phyloP scores from a whole-genome alignment of 164 flowering plant genomes.

The Stephania japonica region DNA sequence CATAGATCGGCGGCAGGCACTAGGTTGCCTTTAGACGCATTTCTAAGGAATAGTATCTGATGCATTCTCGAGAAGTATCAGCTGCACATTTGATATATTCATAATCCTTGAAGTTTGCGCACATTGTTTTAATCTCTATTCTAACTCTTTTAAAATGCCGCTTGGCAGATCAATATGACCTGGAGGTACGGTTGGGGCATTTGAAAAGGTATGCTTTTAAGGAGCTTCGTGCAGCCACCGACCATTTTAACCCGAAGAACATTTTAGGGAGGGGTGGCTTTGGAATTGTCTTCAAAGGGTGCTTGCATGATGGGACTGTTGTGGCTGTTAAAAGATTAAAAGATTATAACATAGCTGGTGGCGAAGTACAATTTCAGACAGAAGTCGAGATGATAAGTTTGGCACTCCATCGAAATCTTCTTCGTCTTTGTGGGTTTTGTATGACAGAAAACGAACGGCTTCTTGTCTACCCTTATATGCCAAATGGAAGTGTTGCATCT shows the following conservation, averaged over 20 bases:
- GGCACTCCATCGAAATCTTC: constrained; percentile 86
- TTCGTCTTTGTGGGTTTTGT: constrained; percentile 72
- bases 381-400: constrained; percentile 80
- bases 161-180: constrained; percentile 68
- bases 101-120: background rate
- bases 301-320: constrained; percentile 56
- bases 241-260: constrained; percentile 65
- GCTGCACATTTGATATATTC: background rate
- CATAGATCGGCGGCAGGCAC: background rate
- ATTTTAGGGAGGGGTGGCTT: constrained; percentile 78
- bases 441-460: constrained; percentile 59
- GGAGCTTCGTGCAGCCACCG: constrained; percentile 74
- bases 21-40: background rate
- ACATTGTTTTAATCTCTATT: background rate
- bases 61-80: too few species aligned
- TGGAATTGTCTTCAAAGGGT: constrained; percentile 77
- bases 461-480: constrained; percentile 80
- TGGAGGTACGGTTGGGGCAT: constrained; percentile 72
- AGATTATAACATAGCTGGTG: constrained; percentile 64
- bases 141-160: constrained; percentile 10
- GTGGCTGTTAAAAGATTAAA: constrained; percentile 79
- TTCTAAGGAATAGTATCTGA: too few species aligned
- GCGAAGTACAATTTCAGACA: constrained; percentile 83
- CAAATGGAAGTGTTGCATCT: constrained; percentile 84
- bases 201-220: constrained; percentile 64